phyloP scores from a whole-genome alignment of 192 early-diverging fungal genomes.

The Funneliformis geosporum region DNA sequence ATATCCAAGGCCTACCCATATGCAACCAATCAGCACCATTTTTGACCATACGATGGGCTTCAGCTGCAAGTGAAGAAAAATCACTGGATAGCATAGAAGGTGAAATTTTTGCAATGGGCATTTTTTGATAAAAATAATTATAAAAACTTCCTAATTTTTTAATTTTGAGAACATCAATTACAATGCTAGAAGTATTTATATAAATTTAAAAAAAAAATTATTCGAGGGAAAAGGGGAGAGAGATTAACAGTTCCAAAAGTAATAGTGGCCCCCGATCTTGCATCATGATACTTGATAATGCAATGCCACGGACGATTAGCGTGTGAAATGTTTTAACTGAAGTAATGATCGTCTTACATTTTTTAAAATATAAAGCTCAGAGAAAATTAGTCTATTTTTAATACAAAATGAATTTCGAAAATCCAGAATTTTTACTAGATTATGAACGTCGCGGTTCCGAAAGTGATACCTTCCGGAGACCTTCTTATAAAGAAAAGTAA shows the following conservation, averaged over 20 bases:
- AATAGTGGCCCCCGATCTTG: no score
- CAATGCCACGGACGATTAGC: background rate
- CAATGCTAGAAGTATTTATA: no score
- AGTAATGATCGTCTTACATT: no score
- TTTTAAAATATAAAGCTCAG: no score
- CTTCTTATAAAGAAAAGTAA: constrained; percentile 4
- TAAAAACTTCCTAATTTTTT: background rate
- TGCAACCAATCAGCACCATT: constrained; percentile 91
- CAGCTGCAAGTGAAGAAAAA: constrained; percentile 81
- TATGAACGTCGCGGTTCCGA: constrained; percentile 2
- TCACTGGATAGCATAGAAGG: constrained; percentile 92
- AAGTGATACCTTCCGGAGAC: background rate
- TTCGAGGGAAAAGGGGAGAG: no score
- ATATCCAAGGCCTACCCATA: constrained; percentile 58
- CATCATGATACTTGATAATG: no score
- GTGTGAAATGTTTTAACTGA: background rate
- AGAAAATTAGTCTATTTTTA: no score
- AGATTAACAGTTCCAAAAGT: no score
- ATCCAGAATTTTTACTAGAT: no score
- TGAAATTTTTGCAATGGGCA: constrained; percentile 81
- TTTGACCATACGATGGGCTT: constrained; percentile 86
- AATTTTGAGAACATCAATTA: no score
- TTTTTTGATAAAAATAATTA: constrained; percentile 25
- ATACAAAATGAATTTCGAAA: no score
- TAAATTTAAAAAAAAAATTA: no score